Evolutionary conservation across 495 filamentous ascomycete genomes (phyloP).

Genomic region (Bryoglossum gracile): DNA sequence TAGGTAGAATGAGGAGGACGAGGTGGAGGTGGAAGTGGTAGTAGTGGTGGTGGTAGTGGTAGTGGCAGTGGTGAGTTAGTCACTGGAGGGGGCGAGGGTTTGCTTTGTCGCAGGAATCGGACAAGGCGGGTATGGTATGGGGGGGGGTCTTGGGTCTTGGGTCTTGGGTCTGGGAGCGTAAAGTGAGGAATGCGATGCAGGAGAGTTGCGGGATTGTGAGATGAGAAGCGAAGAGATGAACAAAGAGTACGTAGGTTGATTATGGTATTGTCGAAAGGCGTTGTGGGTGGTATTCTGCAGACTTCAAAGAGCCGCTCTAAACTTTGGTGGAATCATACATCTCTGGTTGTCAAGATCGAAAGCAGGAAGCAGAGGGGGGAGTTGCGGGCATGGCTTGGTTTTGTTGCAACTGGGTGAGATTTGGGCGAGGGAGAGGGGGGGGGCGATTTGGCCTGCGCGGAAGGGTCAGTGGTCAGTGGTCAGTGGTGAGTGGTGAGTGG

Average conservation of each 20-base stretch:
- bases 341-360: constrained; percentile 6
- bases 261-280: not conserved
- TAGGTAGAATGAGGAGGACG: constrained; percentile 12
- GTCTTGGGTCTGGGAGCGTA: not conserved
- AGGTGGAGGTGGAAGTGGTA: too few relatives aligned
- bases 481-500: too few relatives aligned
- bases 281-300: constrained; percentile 13
- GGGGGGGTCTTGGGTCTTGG: not conserved
- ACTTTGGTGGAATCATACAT: constrained; percentile 20
- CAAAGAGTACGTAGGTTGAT: not conserved
- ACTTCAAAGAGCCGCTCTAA: constrained; percentile 27
- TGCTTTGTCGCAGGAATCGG: constrained; percentile 8
- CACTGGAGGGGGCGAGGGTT: constrained; percentile 10
- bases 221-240: too few relatives aligned
- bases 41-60: too few relatives aligned
- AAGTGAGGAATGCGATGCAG: too few relatives aligned
- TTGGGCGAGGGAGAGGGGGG: constrained; percentile 13
- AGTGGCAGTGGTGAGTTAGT: too few relatives aligned
- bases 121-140: constrained; percentile 2
- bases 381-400: constrained; percentile 20
- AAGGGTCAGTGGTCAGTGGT: constrained; percentile 1
- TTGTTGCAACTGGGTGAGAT: constrained; percentile 12
- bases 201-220: too few relatives aligned
- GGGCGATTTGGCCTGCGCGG: not conserved
- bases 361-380: not conserved